Evolutionary conservation across 345 rosid species (phyloP).

Genomic region (Syzygium grande): DNA sequence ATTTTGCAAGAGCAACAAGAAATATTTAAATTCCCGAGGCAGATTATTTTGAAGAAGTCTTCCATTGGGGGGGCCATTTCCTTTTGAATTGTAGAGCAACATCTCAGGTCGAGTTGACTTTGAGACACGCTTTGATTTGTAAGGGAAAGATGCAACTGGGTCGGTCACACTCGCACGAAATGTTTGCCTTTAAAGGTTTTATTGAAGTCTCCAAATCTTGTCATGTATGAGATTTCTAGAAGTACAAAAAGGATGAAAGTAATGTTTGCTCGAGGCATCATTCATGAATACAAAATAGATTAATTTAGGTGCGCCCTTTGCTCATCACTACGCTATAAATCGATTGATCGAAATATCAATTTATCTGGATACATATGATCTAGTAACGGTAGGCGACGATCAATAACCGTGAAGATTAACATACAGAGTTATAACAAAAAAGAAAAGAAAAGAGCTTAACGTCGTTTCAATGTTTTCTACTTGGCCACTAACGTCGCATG

Average conservation of each 20-base stretch:
- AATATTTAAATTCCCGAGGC: background rate
- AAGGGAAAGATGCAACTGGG: background rate
- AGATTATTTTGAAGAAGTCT: background rate
- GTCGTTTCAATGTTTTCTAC: background rate
- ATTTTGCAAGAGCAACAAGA: background rate
- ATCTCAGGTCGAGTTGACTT: background rate
- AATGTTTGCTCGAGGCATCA: background rate
- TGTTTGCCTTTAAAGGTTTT: background rate
- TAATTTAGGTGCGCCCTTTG: background rate
- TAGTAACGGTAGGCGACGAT: background rate
- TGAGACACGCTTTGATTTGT: background rate
- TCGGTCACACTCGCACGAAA: background rate
- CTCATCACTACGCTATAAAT: background rate
- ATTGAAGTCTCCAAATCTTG: background rate
- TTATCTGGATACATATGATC: rapidly evolving
- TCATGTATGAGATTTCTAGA: background rate
- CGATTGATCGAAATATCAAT: background rate
- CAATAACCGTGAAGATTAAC: background rate
- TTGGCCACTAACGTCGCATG: background rate
- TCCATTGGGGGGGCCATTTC: background rate
- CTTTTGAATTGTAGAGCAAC: background rate
- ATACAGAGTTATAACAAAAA: background rate
- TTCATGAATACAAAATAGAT: background rate
- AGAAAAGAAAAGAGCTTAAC: background rate
- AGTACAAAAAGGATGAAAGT: background rate